Base-by-base conservation (phyloP, 805 yeast genomes). In the Lipomyces mesembrius region DNA sequence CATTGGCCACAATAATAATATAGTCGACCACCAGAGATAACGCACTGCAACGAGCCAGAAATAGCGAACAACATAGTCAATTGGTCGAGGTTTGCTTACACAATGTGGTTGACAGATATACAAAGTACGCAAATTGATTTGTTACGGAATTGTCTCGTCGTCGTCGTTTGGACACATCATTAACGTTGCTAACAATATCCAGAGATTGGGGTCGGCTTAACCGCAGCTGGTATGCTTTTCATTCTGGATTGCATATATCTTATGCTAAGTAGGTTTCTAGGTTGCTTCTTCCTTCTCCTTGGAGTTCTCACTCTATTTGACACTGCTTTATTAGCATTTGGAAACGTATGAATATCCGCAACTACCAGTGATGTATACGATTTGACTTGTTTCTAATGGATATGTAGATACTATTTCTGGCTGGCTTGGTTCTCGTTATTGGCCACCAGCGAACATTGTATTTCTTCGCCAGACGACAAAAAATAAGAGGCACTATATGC, bases 191-290 rank as follows among this genome's bases (percentile, higher is more conserved):
- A 52, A 52, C 55, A 29, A n/a, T 8, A 52, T 52, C 27, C 68
- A 91, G 97, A 92, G 79, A 87, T 89, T 74, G 98, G 98, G 49
- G 97, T 91, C 22, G 97, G 91, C 2, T 89, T 92, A 82, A 91
- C 97, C 3, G 92, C 96, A 20, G 90, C 89, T 43, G 97, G 88
- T 78, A 76, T 59, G 77, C 72, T 27, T 11, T 17, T 12, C 39
- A 7, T 7, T 17, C 22, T 60, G 9, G 39, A 22, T 22, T 25
- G 29, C 14, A 14, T 51, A 12, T 14, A 7, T 20, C 22, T 57
- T 17, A 25, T 25, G 12, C 17, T 12, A 46, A 25, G 9, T 29
- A 20, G 11, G 22, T 8, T 35, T 52, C 62, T 64, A 68, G 85
- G 96, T 8, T 84, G 88, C 59, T 75, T 90, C 32, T 88, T 92